Percentiles rank a stretch among this genome's conserved stretches.
These are phyloP conservation scores for Trametes cinnabarina DNA, from an alignment of 768 basidiomycete genomes.

Conservation along the genomic window DNA sequence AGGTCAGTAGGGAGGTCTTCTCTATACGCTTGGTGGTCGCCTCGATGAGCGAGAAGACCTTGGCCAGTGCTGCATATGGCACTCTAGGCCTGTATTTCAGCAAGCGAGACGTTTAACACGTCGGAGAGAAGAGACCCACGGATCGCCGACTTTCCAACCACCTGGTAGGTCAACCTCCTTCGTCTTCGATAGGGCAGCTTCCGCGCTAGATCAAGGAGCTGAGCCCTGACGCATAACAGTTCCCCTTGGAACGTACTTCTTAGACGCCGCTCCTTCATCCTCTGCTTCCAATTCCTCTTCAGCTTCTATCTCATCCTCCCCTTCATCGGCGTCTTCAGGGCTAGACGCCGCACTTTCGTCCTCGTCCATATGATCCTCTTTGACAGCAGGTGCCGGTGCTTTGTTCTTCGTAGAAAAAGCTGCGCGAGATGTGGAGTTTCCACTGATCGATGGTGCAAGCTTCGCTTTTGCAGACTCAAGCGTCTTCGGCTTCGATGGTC, in stretches of 20 bases:
- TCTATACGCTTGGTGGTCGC: conserved; percentile 93
- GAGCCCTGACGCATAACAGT: not conserved
- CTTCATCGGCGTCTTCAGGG: conserved; percentile 33
- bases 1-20: conserved; percentile 84
- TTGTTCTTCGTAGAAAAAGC: not conserved
- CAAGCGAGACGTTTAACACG: not conserved
- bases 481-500: conserved; percentile 6
- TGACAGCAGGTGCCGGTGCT: conserved; percentile 18
- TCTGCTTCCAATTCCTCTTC: conserved; percentile 40
- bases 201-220: conserved; percentile 47
- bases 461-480: not conserved
- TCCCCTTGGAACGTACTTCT: conserved; percentile 46
- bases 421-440: not conserved
- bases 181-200: conserved; percentile 58
- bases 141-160: conserved; percentile 80
- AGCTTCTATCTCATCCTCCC: conserved; percentile 29
- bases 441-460: not conserved
- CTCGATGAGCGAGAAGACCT: conserved; percentile 87
- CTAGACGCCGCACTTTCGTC: conserved; percentile 19
- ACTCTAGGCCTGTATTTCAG: conserved; percentile 48
- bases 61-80: conserved; percentile 90
- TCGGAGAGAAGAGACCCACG: conserved; percentile 52
- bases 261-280: conserved; percentile 55
- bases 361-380: conserved; percentile 23
- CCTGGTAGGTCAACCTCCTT: conserved; percentile 74